Base-by-base conservation (phyloP, 2,329 filamentous ascomycete genomes). In the Colletotrichum sp. region DNA sequence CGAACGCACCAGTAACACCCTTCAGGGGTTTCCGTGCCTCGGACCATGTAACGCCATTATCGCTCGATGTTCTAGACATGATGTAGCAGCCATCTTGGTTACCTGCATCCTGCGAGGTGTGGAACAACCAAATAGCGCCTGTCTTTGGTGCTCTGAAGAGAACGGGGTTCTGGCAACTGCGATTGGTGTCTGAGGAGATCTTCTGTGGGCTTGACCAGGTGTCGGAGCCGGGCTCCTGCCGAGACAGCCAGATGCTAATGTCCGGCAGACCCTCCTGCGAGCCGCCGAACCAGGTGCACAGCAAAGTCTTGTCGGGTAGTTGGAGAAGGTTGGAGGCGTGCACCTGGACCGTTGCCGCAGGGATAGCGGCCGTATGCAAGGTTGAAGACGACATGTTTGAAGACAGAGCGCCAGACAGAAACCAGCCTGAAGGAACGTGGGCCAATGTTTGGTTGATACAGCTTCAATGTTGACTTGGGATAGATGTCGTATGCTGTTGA, bases 241-340 rank as follows among this genome's bases (percentile, higher is more conserved):
- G 84, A 15, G 87, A 86, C 0, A 86, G 78, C 74, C 86, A 87
- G 64, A 88, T 86, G 70, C 82, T 84, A 57, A 88, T 87, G 65
- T 88, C 87, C 1, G 85, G 83, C 5, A 83, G 82, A 1, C 87
- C 87, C 78, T 88, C 86, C 73, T 88, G 86, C 0, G 84, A 87
- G 3, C 87, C 87, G 6, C 87, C 87, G 36, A 88, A 88, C 86
- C 86, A 88, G 16, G 80, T 83, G 73, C 86, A 88, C 0, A 88
- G 79, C 1, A 88, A 78, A 5, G 85, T 85, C n/a, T 82, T 82
- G 77, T 87, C 82, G 2, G 83, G 82, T 0, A 88, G 82, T 32
- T 84, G 81, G 12, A 88, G 79, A 12, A 88, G 82, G 71, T 88
- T 88, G 13, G 87, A 88, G 12, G 87, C 86, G 55, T 88, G 87